Conservation (phyloP, 441 rosid species). For the Mallotus repandus region DNA sequence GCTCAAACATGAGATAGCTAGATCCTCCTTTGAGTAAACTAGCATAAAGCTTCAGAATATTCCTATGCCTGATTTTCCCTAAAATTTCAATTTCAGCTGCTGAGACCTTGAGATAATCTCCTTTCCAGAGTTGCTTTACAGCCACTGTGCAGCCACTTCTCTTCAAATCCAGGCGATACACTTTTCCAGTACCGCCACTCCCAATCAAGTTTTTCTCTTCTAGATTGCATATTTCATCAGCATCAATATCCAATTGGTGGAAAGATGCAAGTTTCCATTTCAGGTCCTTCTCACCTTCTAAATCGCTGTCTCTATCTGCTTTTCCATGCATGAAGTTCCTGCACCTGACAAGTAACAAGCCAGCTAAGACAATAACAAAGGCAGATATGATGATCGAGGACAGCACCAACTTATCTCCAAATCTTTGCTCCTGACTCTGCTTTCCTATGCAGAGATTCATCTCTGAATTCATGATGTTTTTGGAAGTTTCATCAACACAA, state of each 20-base stretch:
- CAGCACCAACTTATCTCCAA: conserved; percentile 35
- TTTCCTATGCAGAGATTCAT: conserved; percentile 42
- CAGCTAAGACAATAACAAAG: conserved; percentile 40
- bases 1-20: conserved; percentile 72
- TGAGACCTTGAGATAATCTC: conserved; percentile 49
- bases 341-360: conserved; percentile 47
- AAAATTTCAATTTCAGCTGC: conserved; percentile 73
- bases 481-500: conserved; percentile 46
- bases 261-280: conserved; percentile 67
- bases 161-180: conserved; percentile 72
- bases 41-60: conserved; percentile 79
- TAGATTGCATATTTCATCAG: conserved; percentile 64
- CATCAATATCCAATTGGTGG: conserved; percentile 67
- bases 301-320: conserved; percentile 28
- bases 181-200: conserved; percentile 81
- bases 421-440: conserved; percentile 26
- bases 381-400: conserved; percentile 46
- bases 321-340: conserved; percentile 42
- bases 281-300: conserved; percentile 34
- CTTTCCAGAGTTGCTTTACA: conserved; percentile 66
- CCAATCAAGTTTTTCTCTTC: conserved; percentile 69
- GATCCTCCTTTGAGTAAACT: conserved; percentile 57
- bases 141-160: conserved; percentile 64
- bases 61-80: conserved; percentile 75
- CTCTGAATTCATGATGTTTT: conserved; percentile 20